phyloP scores from a whole-genome alignment of 2,329 filamentous ascomycete genomes.

The Botrytis fragariae region DNA sequence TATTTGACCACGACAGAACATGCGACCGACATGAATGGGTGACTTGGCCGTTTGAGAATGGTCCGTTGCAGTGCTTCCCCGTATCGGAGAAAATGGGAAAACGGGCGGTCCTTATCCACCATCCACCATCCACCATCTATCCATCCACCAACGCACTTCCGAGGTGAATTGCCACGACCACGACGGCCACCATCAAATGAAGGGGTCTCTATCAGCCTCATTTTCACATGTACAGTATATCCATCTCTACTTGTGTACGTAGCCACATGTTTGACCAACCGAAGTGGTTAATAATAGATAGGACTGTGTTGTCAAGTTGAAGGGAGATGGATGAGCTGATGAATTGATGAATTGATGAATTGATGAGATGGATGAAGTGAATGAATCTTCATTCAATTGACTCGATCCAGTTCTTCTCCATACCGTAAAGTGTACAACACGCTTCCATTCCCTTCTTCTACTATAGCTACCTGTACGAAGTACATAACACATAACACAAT shows the following conservation, averaged over 20 bases:
- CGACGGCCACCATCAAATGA: slow-evolving; percentile 4
- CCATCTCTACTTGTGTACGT: slow-evolving; percentile 1
- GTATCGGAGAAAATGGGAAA: background rate
- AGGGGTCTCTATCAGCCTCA: slow-evolving; percentile 4
- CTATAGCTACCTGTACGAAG: background rate
- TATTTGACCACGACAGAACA: slow-evolving; percentile 13
- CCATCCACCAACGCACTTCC: slow-evolving; percentile 4
- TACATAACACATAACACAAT: background rate
- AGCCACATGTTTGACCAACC: slow-evolving; percentile 2
- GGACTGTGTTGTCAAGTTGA: slow-evolving; percentile 12
- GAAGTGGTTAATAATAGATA: slow-evolving; percentile 3
- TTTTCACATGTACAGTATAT: background rate
- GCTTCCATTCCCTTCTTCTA: background rate
- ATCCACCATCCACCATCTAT: background rate
- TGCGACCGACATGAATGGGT: slow-evolving; percentile 10
- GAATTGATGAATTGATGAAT: too few relatives aligned
- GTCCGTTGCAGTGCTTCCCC: background rate
- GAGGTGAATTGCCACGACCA: slow-evolving; percentile 1
- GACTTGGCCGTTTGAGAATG: slow-evolving; percentile 16
- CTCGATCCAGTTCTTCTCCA: background rate
- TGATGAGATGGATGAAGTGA: background rate
- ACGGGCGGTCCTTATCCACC: background rate
- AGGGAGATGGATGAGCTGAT: background rate
- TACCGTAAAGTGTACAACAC: background rate
- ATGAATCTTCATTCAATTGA: background rate